Evolutionary conservation across 352 stramenopile genomes (phyloP), one percentile per base, ranked within the genome.

Genomic region (Phytophthora kernoviae): DNA sequence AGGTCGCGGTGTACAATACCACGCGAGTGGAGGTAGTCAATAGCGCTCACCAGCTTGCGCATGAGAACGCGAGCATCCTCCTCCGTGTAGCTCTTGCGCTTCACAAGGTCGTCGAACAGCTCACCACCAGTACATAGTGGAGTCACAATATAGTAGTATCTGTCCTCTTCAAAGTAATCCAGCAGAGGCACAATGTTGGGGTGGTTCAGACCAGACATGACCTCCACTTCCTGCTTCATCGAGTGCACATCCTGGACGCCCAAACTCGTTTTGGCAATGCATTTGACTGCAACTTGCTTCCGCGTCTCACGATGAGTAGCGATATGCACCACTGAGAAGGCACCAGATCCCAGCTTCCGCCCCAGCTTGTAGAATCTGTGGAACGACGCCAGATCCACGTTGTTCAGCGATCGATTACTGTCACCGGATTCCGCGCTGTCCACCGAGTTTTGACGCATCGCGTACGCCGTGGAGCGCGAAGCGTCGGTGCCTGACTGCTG

Each of bases 71-170:
- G 75, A 5, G 96, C 96, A 68, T 99, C 93, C 43, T 96, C 90
- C 67, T 99, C 97, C 5, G 84, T 98, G 76, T 99, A 99, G 44
- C 84, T 92, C 47, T 96, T 96, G 22, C 95, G 89, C 55, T 97
- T 88, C 0, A 98, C 89, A 7, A 99, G 84, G 32, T 94, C 79
- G 54, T 99, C 94, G 77, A 99, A 99, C 1, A 99, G 76, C 59
- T 99, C 96, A 7, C 96, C 90, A 37, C 91, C 91, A 1, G 76
- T 90, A 45, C 79, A 87, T 40, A 90, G 51, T 54, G 81, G 81
- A 18, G 84, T 94, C 15, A 94, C 86, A 54, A 93, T 79, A 50
- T 92, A 90, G 54, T 90, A 93, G 68, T 87, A 91, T 54, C 79
- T 64, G 12, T 73, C 42, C 55, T 91, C 85, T 37, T 94, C 81